Evolutionary conservation across 345 rosid species (phyloP), one percentile per base, ranked within the genome.

Genomic region (Lenwebbia sp.): DNA sequence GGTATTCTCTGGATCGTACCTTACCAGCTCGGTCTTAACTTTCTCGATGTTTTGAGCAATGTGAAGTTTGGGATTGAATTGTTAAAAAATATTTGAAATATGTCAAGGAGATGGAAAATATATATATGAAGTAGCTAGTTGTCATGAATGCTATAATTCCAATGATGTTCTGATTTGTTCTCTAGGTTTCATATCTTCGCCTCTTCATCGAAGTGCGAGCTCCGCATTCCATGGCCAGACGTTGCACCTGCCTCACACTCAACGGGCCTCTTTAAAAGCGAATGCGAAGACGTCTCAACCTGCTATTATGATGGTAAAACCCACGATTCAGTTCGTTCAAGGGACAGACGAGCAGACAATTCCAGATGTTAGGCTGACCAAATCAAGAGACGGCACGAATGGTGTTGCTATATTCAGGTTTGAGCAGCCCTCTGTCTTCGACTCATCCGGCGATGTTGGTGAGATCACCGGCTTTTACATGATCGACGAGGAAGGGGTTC

Each of bases 381-480:
- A 96, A 85, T 97, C 99, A 52, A 93, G 93, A 84, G 99, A 96
- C 82, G 99, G 99, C 44, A 87, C 92, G 3, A 97, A 96, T 89
- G 99, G 99, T 11, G 56, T 96, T 88, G 99, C 99, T 21, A 91
- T 92, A 82, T 97, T 96, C 88, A 90, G 58, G 84, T 97, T 97
- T 75, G 96, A 93, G 2, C 94, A 97, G 87, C 99, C 98, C 2
- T 96, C 99, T 0, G 99, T 97, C 41, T 97, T 97, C 40, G 99
- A 97, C 86, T 89, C 99, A 0, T 94, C 98, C 0, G 92, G 96
- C 7, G 99, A 97, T 81, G 93, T 97, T 9, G 99, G 98, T 22
- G 99, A 96, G 56, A 97, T 97, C 84, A 97, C 99, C 1, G 99
- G 99, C 5, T 93, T 97, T 85, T 97, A 91, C 94, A 95, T 97